Evolutionary conservation across 1,284 basidiomycete species (phyloP), one percentile per base, ranked within the genome.

Genomic region (Ustilago lituana): DNA sequence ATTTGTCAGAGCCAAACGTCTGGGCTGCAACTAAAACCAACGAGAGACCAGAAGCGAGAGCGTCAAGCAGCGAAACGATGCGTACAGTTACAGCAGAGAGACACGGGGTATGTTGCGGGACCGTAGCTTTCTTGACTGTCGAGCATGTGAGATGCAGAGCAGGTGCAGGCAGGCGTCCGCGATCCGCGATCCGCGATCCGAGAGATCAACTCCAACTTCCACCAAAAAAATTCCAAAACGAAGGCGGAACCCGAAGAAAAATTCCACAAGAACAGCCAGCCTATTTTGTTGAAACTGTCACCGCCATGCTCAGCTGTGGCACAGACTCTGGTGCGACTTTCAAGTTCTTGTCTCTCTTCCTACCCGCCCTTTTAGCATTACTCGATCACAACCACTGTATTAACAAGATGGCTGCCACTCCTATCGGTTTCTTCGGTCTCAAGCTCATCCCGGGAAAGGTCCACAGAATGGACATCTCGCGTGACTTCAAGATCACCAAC

Each of bases 401-500:
- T 37, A 32, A 35, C 46, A 68, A 38, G 11, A 76, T 75, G 68
- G 70, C 68, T 41, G 69, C 76, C 39, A 70, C 72, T n/a, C 74
- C 74, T 14, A 68, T 78, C 43, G 76, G 64, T 31, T 76, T 80
- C 51, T 80, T 80, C 56, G 77, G 74, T 27, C 67, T 78, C 31
- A 66, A 68, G 58, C 56, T 92, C 48, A 82, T 84, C 17, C 89
- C 90, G 35, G 90, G 89, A 67, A 85, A 90, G 78, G 84, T 87
- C 53, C 84, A 88, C 76, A 84, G 86, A 58, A 77, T 93, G 74
- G 83, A 86, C 56, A 88, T 91, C 51, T 86, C 87, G 63, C 86
- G 86, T 38, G 91, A 93, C 83, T 84, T 95, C 77, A 86, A 87
- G 78, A 88, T 96, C 83, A 93, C 91, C 81, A 93, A 93, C 83